Conservation (phyloP, 2,329 filamentous ascomycete genomes). For the Colletotrichum lentis region DNA sequence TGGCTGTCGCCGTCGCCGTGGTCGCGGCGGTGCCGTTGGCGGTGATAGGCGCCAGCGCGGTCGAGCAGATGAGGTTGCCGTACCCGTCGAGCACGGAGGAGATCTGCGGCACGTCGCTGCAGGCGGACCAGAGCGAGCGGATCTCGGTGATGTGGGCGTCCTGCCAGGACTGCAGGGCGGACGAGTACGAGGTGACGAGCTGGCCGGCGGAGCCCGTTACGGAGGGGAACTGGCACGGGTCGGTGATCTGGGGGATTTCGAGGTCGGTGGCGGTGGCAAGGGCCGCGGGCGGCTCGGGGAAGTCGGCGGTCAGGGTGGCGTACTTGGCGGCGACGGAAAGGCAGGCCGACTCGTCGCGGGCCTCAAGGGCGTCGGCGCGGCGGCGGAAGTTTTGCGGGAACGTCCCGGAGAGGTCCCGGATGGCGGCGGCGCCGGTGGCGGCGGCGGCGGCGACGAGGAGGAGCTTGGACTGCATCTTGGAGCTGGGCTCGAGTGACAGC, state of each 20-base stretch:
- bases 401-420: constrained; percentile 25
- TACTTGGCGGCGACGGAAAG: constrained; percentile 35
- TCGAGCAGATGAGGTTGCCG: constrained; percentile 21
- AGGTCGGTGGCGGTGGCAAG: constrained; percentile 40
- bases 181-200: constrained; percentile 41
- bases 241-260: constrained; percentile 36
- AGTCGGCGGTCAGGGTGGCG: constrained; percentile 31
- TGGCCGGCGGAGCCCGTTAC: constrained; percentile 42
- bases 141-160: constrained; percentile 38
- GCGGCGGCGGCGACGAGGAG: constrained; percentile 19
- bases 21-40: not conserved
- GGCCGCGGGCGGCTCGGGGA: constrained; percentile 39
- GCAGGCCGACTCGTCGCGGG: constrained; percentile 29
- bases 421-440: constrained; percentile 20
- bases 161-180: constrained; percentile 42
- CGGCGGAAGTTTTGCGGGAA: constrained; percentile 20
- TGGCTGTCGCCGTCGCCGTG: not conserved
- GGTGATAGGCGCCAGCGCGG: constrained; percentile 11
- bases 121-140: constrained; percentile 40
- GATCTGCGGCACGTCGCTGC: constrained; percentile 42
- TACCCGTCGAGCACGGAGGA: constrained; percentile 2
- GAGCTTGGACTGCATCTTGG: constrained; percentile 33
- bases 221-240: constrained; percentile 42
- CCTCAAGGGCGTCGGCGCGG: constrained; percentile 8
- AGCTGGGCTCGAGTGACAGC: not conserved